These are phyloP conservation scores for Exobasidium cylindrosporum DNA, from an alignment of 1,284 basidiomycete genomes.

Conservation along the genomic window DNA sequence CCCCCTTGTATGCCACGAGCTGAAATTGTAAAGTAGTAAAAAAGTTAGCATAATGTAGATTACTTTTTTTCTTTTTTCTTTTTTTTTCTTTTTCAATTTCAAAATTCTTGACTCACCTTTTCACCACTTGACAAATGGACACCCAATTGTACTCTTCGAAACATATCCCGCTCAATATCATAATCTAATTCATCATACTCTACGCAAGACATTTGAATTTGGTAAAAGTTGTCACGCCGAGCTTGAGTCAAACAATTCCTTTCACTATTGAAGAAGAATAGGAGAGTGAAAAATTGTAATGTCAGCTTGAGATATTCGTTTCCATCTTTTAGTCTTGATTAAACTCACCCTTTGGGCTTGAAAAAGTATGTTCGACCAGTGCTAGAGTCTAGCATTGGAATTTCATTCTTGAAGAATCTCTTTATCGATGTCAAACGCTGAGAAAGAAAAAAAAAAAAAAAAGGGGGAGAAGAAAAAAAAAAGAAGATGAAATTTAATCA, in stretches of 20 bases:
- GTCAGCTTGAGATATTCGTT: no score
- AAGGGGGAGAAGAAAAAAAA: no score
- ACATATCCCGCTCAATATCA: conserved; percentile 37
- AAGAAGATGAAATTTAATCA: no score
- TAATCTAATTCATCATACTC: conserved; percentile 30
- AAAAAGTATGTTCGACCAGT: conserved; percentile 21
- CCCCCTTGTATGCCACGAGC: conserved; percentile 18
- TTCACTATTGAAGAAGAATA: conserved; percentile 27
- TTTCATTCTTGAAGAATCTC: conserved; percentile 30
- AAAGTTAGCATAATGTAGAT: no score
- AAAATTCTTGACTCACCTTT: conserved; percentile 27
- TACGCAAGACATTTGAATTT: conserved; percentile 30
- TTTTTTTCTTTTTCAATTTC: no score
- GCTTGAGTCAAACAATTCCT: neutral
- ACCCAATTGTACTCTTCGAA: conserved; percentile 41
- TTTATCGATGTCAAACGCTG: conserved; percentile 34
- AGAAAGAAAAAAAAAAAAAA: no score
- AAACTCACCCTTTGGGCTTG: no score
- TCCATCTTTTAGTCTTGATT: no score
- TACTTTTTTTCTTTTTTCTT: no score
- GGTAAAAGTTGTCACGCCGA: neutral
- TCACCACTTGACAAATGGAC: conserved; percentile 36
- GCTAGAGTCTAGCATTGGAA: conserved; percentile 20
- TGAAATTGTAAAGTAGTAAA: neutral
- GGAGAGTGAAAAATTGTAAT: neutral